Evolutionary conservation across 2,329 filamentous ascomycete genomes (phyloP).

Genomic region (Penicillium sp.): DNA sequence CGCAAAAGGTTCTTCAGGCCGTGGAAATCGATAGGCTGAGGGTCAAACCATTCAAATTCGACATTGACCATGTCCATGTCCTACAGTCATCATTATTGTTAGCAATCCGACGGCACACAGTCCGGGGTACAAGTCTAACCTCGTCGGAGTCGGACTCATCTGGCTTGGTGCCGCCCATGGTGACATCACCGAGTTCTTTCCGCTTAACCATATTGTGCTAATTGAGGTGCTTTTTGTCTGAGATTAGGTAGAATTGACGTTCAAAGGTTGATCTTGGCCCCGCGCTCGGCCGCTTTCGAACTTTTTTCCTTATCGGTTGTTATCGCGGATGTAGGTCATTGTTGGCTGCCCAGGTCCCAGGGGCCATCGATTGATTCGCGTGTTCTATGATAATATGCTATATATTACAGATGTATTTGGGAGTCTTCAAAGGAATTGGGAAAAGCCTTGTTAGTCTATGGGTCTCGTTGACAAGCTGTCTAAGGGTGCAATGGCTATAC

Average conservation of each 20-base stretch:
- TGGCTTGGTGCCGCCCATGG: conserved; percentile 44
- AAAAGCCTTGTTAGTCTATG: neutral
- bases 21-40: conserved; percentile 88
- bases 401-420: neutral
- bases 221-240: conserved; percentile 2
- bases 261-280: conserved; percentile 15
- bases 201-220: conserved; percentile 49
- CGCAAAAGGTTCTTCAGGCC: conserved; percentile 85
- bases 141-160: conserved; percentile 43
- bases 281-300: conserved; percentile 22
- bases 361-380: neutral
- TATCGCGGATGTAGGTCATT: conserved; percentile 13
- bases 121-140: conserved; percentile 23
- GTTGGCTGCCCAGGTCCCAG: neutral
- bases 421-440: neutral
- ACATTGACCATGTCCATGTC: conserved; percentile 91
- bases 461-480: neutral
- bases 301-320: conserved; percentile 25
- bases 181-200: conserved; percentile 47
- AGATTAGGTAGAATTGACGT: conserved; percentile 3
- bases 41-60: conserved; percentile 99
- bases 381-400: neutral
- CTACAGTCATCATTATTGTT: conserved; percentile 46
- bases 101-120: conserved; percentile 3
- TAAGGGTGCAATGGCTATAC: neutral